Evolutionary conservation across 495 filamentous ascomycete genomes (phyloP).

Genomic region (Penicillium fimorum): DNA sequence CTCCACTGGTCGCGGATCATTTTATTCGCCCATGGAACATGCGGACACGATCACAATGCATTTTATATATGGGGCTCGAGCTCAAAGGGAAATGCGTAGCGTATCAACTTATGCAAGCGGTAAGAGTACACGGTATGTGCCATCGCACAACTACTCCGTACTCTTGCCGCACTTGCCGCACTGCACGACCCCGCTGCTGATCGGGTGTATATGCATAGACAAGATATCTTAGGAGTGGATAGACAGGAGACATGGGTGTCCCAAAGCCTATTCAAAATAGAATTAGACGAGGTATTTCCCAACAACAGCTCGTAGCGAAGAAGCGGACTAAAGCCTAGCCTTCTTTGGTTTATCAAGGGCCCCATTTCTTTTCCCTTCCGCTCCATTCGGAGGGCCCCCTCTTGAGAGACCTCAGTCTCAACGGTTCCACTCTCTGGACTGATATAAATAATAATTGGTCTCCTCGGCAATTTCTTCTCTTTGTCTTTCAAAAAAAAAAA

Average conservation of each 20-base stretch:
- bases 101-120: constrained; percentile 7
- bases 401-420: constrained; percentile 9
- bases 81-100: neutral
- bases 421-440: constrained; percentile 20
- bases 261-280: neutral
- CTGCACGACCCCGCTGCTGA: constrained; percentile 8
- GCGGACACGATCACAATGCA: constrained; percentile 8
- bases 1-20: constrained; percentile 4
- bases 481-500: constrained; percentile 1
- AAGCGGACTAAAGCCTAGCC: constrained; percentile 9
- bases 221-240: neutral
- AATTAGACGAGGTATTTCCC: constrained; percentile 4
- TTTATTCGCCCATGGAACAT: constrained; percentile 1
- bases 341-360: constrained; percentile 7
- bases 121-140: constrained; percentile 8
- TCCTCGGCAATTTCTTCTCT: neutral
- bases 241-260: neutral
- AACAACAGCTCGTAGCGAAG: neutral
- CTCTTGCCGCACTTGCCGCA: constrained; percentile 24
- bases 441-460: constrained; percentile 17
- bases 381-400: constrained; percentile 31
- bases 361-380: constrained; percentile 32
- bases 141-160: neutral
- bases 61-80: constrained; percentile 4
- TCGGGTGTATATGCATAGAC: neutral